Evolutionary conservation across 129 eudicot species (phyloP), one percentile per base, ranked within the genome.

Genomic region (Flaveria bidentis): DNA sequence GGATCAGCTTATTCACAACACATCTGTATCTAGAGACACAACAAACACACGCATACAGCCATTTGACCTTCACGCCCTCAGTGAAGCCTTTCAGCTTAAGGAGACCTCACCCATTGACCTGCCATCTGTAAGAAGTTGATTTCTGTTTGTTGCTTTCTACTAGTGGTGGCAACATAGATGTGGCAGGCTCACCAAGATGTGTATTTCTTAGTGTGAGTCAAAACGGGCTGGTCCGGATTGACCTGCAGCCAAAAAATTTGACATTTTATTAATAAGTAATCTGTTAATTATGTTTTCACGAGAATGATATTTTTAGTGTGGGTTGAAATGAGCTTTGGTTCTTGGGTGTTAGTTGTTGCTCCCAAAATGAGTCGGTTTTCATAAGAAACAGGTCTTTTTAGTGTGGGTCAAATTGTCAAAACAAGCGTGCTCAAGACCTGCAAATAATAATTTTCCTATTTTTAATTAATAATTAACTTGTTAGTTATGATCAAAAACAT

Each of bases 61-160:
- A 4, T 91, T 91, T 81, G 83, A 87, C 72, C 66, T 86, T 47
- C 76, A 80, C 28, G 71, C 81, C 53, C 91, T 90, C 4, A 73
- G 71, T 25, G 93, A 86, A 49, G 93, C 93, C 81, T 90, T 90
- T 76, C 92, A 81, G 70, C 82, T 88, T 6, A 67, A 68, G 52
- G 93, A 86, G 67, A 75, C 96, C 15, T 42, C 89, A 36, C 72
- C 86, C 22, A 65, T 82, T 80, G 86, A 80, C 71, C 74, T 90
- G 4, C 81, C 93, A 79, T 33, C 86, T 77, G 93, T 86, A 84
- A 86, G 90, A 69, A 41, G 16, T 13, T 18, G 20, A 16, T 23
- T 12, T 65, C 23, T 71, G 42, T 44, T 36, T 69, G 12, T 53
- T 56, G 22, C 18, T 58, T 58, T 58, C 39, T 23, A 22, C n/a